Conservation (phyloP, 2,329 filamentous ascomycete species). For the Aspergillus fijiensis region DNA sequence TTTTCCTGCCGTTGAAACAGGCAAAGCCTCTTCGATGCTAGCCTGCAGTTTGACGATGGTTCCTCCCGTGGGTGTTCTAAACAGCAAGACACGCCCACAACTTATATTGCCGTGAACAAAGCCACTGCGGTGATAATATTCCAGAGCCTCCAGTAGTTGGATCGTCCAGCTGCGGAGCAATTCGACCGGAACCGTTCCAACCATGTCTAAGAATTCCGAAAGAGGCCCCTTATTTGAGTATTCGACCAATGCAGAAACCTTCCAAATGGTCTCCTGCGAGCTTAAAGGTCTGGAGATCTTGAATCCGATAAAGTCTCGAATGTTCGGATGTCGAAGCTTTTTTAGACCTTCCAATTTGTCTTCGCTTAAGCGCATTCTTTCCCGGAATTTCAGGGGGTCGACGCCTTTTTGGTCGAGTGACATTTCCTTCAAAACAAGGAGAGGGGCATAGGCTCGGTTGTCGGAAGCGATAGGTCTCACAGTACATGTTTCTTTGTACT, state of each 20-base stretch:
- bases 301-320: conserved; percentile 79
- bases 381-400: conserved; percentile 66
- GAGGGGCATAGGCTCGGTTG: conserved; percentile 55
- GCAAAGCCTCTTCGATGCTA: conserved; percentile 52
- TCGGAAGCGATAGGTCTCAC: conserved; percentile 66
- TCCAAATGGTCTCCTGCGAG: conserved; percentile 56
- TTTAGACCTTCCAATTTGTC: conserved; percentile 73
- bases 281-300: conserved; percentile 62
- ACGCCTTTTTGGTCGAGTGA: conserved; percentile 58
- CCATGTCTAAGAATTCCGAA: conserved; percentile 75
- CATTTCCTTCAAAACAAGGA: conserved; percentile 73
- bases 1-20: conserved; percentile 46
- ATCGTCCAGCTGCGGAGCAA: conserved; percentile 88
- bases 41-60: conserved; percentile 59
- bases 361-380: conserved; percentile 74
- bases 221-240: conserved; percentile 80
- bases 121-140: conserved; percentile 81
- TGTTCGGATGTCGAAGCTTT: conserved; percentile 69
- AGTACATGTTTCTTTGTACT: conserved; percentile 63
- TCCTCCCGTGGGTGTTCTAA: conserved; percentile 66
- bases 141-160: conserved; percentile 83
- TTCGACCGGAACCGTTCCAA: conserved; percentile 69
- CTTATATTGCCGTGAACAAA: conserved; percentile 83
- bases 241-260: conserved; percentile 71
- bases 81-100: conserved; percentile 74